phyloP scores from a whole-genome alignment of 2,329 filamentous ascomycete genomes.

The Exserohilum rostratum region DNA sequence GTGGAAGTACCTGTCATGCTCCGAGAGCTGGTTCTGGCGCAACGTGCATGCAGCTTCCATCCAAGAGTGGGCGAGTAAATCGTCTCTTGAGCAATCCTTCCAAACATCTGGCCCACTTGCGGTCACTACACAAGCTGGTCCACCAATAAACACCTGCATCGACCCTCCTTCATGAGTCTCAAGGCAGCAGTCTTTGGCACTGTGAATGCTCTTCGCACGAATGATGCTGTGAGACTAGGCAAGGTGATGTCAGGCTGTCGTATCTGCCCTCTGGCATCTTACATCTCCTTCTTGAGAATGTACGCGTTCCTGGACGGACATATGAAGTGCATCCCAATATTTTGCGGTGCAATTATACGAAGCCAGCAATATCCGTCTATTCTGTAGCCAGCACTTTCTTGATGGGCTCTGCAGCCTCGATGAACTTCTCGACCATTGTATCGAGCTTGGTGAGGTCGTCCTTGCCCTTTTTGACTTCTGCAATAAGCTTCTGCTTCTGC shows the following conservation, averaged over 20 bases:
- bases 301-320: background rate
- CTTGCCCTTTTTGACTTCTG: slow-evolving; percentile 88
- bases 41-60: too few species aligned
- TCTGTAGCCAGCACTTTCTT: slow-evolving; percentile 84
- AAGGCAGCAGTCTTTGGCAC: slow-evolving; percentile 1
- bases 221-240: background rate
- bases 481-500: slow-evolving; percentile 71
- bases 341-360: background rate
- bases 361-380: slow-evolving; percentile 28
- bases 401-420: slow-evolving; percentile 88
- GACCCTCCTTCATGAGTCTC: background rate
- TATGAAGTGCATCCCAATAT: background rate
- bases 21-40: too few species aligned
- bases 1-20: too few species aligned
- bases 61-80: background rate
- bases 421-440: slow-evolving; percentile 90
- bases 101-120: background rate
- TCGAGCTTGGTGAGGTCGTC: slow-evolving; percentile 92
- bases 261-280: background rate
- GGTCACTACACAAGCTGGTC: background rate
- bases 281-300: background rate
- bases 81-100: background rate
- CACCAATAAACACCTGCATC: background rate
- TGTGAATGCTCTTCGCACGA: background rate
- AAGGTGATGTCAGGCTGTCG: background rate